Evolutionary conservation across 495 filamentous ascomycete species (phyloP), one percentile per base, ranked within the genome.

Genomic region (Penicillium argentinense): DNA sequence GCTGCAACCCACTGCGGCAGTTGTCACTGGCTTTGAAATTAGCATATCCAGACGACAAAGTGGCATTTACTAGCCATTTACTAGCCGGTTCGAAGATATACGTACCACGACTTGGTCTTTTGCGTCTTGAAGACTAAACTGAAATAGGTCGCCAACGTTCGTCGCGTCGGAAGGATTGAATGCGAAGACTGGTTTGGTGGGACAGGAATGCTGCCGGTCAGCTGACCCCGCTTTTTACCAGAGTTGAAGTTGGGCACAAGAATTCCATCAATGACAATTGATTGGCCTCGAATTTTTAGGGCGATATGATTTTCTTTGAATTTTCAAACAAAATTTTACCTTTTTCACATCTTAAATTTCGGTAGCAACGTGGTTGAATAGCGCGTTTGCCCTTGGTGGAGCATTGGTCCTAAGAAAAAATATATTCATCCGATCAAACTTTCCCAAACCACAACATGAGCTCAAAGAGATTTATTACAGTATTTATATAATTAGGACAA

Each of bases 1-100:
- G 17, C 11, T 33, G 14, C 3, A 5, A 23, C 51, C 12, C 49
- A 54, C 51, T 48, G 9, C 51, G 45, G 25, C 51, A 54, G 26
- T 45, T 37, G 16, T 45, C 32, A 38, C 51, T 54, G 33, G 9
- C 1, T 17, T 14, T 18, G 17, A 29, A 23, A 19, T 44, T 44
- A 44, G 27, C 25, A 13, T 12, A 9, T n/a, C 12, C n/a, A 9
- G 3, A 23, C n/a, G 38, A 2, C 4, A 25, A 25, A 17, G 11
- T 14, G 4, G 3, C 18, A 19, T 28, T 9, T 12, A 11, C 5
- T 6, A n/a, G n/a, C n/a, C n/a, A n/a, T n/a, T n/a, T n/a, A n/a
- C n/a, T n/a, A n/a, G n/a, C n/a, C n/a, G n/a, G n/a, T n/a, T n/a
- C n/a, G n/a, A n/a, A n/a, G n/a, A n/a, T 4, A 17, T 36, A 29